Conservation (phyloP, 192 early-diverging fungal species). For the Linnemannia hyalina region DNA sequence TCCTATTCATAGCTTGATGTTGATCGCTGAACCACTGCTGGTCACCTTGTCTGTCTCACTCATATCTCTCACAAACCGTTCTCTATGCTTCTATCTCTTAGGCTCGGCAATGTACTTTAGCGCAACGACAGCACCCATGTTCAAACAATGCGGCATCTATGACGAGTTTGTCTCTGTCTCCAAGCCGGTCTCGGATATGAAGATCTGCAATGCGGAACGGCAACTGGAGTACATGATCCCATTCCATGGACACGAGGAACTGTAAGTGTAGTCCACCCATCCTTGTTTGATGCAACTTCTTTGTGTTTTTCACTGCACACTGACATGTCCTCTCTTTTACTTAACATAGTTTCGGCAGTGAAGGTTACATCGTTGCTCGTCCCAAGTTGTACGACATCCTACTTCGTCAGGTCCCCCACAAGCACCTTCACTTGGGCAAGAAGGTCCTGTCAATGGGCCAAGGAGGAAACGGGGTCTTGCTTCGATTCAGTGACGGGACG, state of each 20-base stretch:
- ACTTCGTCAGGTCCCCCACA: not conserved
- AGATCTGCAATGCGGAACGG: not conserved
- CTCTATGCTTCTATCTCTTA: not conserved
- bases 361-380: constrained; percentile 2
- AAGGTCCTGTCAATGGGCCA: constrained; percentile 12
- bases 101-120: not conserved
- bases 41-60: not conserved
- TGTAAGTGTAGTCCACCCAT: not conserved
- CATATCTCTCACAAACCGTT: not conserved
- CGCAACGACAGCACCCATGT: not conserved
- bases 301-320: not conserved
- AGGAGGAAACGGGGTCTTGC: constrained; percentile 25
- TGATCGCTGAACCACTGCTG: not conserved
- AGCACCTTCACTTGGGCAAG: constrained; percentile 27
- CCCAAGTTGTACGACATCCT: constrained; percentile 21
- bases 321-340: not conserved
- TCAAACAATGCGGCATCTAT: constrained; percentile 15
- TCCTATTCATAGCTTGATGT: not conserved
- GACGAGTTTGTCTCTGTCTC: constrained; percentile 8
- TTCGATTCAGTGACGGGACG: constrained; percentile 24
- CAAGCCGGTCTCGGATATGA: not conserved
- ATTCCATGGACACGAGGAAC: not conserved
- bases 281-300: too few species aligned
- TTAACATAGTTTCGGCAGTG: not conserved
- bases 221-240: not conserved